Conservation (phyloP, 1,139 yeast genomes). For the Kodamaea fungicola region DNA sequence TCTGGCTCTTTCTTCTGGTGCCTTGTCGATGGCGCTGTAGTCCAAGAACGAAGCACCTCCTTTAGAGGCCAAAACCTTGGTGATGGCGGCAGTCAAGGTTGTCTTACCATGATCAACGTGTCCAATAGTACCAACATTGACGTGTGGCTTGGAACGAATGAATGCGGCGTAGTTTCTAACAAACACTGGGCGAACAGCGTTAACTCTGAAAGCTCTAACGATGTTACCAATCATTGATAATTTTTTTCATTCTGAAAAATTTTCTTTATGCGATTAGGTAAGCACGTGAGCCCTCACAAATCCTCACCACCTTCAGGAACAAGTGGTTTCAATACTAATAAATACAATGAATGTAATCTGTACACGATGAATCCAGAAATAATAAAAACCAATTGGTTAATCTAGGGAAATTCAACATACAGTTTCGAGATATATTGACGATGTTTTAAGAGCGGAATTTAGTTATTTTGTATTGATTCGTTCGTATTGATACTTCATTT, state of each 20-base stretch:
- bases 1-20: constrained; percentile 99
- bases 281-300: no score
- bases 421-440: no score
- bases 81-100: constrained; percentile 96
- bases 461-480: no score
- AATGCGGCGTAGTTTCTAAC: constrained; percentile 61
- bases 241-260: constrained; percentile 2
- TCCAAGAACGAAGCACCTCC: constrained; percentile 96
- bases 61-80: constrained; percentile 81
- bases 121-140: constrained; percentile 87
- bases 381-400: no score
- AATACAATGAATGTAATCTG: no score
- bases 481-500: no score
- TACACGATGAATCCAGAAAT: no score
- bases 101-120: constrained; percentile 99
- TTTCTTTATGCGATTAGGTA: constrained; percentile 2
- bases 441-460: no score
- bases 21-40: constrained; percentile 91
- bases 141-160: constrained; percentile 92
- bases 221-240: constrained; percentile 17
- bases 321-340: no score
- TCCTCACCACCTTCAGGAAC: no score
- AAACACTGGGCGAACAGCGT: constrained; percentile 25
- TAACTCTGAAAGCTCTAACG: constrained; percentile 18
- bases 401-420: no score